A percentile compares a stretch with the other conserved stretches of the same genome.
Conservation (phyloP, 441 rosid species). For the Syzygium syzygioides region DNA sequence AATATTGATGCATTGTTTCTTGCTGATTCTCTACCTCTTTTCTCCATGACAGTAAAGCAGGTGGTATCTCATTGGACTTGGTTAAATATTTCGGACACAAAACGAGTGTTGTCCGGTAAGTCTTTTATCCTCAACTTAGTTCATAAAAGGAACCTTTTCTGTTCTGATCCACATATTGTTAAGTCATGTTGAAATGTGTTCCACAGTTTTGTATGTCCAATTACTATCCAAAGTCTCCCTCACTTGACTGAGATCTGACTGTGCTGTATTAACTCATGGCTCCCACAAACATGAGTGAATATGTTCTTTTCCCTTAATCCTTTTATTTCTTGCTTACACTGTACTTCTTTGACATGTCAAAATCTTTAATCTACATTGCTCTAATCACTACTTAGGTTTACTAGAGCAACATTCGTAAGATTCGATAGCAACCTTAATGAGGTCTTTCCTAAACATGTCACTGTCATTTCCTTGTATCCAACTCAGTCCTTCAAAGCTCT, state of each 20-base stretch:
- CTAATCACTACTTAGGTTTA: background rate
- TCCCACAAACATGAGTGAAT: background rate
- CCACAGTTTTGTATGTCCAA: background rate
- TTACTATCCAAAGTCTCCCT: background rate
- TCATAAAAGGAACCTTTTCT: background rate
- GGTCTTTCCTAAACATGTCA: background rate
- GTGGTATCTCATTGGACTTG: constrained; percentile 65
- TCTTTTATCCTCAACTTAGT: background rate
- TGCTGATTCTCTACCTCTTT: background rate
- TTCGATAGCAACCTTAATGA: background rate
- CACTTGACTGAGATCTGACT: background rate
- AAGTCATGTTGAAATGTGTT: background rate
- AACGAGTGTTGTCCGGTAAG: constrained; percentile 75
- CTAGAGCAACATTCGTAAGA: background rate
- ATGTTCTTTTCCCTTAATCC: background rate
- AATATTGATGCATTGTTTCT: background rate
- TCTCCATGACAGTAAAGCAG: constrained; percentile 46
- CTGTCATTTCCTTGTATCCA: background rate
- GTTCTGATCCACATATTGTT: background rate
- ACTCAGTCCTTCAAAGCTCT: background rate
- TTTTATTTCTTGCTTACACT: background rate
- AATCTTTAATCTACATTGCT: background rate
- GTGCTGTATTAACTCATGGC: background rate
- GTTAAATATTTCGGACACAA: constrained; percentile 79
- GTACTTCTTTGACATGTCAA: background rate